These are phyloP conservation scores for Silene latifolia DNA, from an alignment of 148 eudicot species.

Conservation along the genomic window DNA sequence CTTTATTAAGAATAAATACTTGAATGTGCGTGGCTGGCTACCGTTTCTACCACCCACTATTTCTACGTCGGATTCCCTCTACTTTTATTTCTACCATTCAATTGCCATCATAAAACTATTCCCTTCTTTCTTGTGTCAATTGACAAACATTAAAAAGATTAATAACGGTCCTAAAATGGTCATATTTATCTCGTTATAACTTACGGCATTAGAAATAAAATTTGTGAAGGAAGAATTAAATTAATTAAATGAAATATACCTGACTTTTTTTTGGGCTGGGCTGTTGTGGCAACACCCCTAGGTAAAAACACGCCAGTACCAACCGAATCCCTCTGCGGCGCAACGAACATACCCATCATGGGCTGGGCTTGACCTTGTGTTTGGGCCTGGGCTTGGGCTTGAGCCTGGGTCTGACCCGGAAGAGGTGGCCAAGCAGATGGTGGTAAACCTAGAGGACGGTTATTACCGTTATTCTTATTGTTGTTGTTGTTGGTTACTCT, in stretches of 20 bases:
- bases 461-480: slow-evolving; percentile 14
- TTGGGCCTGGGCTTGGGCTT: slow-evolving; percentile 18
- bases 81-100: neutral
- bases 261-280: slow-evolving; percentile 44
- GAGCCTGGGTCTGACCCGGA: slow-evolving; percentile 30
- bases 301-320: slow-evolving; percentile 83
- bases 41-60: too few relatives aligned
- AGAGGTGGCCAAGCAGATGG: slow-evolving; percentile 61
- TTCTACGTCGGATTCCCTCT: neutral
- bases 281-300: slow-evolving; percentile 27
- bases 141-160: too few relatives aligned
- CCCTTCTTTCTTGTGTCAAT: neutral
- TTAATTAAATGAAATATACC: slow-evolving; percentile 26
- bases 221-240: too few relatives aligned
- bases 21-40: too few relatives aligned
- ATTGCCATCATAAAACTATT: neutral
- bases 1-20: too few relatives aligned
- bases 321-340: slow-evolving; percentile 21
- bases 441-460: slow-evolving; percentile 33
- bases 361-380: slow-evolving; percentile 28
- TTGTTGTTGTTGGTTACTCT: slow-evolving; percentile 12
- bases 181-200: too few relatives aligned
- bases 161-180: too few relatives aligned
- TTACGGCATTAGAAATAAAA: too few relatives aligned
- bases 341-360: slow-evolving; percentile 39